Evolutionary conservation across 257 asterid genomes (phyloP).

Genomic region (Nicotiana benthamiana): DNA sequence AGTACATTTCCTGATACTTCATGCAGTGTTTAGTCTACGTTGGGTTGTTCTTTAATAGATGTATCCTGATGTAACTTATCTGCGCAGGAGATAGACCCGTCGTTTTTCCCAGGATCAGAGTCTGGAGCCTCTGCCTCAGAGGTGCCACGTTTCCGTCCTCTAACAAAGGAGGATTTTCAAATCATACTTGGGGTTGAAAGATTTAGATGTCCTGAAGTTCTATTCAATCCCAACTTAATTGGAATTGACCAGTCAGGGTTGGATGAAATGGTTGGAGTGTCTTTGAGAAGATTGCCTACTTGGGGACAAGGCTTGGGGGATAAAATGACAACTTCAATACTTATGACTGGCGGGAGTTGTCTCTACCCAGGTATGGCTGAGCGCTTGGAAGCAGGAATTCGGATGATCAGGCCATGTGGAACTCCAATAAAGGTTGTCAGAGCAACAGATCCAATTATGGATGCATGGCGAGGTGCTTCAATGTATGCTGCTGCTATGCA

Average conservation of each 20-base stretch:
- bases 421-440: constrained; percentile 49
- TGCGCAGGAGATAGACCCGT: constrained; percentile 83
- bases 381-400: constrained; percentile 76
- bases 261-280: constrained; percentile 77
- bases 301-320: constrained; percentile 38
- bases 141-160: constrained; percentile 71
- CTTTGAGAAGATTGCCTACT: constrained; percentile 55
- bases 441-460: constrained; percentile 65
- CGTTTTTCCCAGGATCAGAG: constrained; percentile 59
- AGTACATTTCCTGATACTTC: neutral
- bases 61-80: neutral
- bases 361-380: constrained; percentile 70
- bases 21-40: neutral
- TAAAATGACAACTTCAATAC: constrained; percentile 61
- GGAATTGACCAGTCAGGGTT: constrained; percentile 92
- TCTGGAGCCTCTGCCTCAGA: constrained; percentile 53
- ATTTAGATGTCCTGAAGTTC: constrained; percentile 86
- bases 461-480: constrained; percentile 98
- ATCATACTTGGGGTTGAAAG: constrained; percentile 78
- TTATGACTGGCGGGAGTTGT: constrained; percentile 89
- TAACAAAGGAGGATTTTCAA: constrained; percentile 85
- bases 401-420: constrained; percentile 79
- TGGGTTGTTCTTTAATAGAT: neutral
- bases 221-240: constrained; percentile 65
- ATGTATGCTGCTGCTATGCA: constrained; percentile 49